These are phyloP conservation scores for Fusarium heterosporum DNA, from an alignment of 2,329 filamentous ascomycete genomes.

Conservation along the genomic window DNA sequence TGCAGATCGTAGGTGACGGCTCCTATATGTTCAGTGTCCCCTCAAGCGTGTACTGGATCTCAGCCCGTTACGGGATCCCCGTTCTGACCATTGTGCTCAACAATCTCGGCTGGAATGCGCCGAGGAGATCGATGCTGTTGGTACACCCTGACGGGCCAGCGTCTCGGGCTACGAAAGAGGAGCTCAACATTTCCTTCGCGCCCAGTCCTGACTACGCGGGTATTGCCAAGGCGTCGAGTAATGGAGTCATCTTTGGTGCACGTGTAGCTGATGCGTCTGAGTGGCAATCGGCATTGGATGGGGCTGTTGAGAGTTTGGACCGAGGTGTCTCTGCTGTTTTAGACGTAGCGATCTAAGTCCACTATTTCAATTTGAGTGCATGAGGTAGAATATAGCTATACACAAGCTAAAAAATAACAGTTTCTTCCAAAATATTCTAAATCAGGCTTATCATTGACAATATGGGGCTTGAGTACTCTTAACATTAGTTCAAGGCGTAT, in stretches of 20 bases:
- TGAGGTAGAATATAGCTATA: not conserved
- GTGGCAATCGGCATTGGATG: not conserved
- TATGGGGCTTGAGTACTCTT: too few species aligned
- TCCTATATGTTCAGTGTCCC: constrained; percentile 29
- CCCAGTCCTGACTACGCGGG: constrained; percentile 17
- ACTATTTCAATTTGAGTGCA: not conserved
- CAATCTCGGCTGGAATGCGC: constrained; percentile 25
- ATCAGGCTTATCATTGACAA: too few species aligned
- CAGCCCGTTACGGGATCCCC: constrained; percentile 2
- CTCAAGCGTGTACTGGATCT: constrained; percentile 32
- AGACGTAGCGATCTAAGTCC: constrained; percentile 10
- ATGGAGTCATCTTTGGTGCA: constrained; percentile 4
- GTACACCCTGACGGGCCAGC: constrained; percentile 17
- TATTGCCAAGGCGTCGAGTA: constrained; percentile 7
- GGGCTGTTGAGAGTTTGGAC: constrained; percentile 7
- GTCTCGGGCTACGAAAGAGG: constrained; percentile 6
- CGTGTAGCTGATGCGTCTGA: not conserved
- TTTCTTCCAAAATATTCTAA: too few species aligned
- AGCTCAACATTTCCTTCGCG: constrained; percentile 21
- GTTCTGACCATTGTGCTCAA: constrained; percentile 23
- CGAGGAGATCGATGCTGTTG: not conserved
- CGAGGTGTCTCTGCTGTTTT: constrained; percentile 9
- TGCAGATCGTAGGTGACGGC: constrained; percentile 21
- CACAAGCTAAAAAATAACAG: too few species aligned
- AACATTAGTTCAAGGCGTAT: too few species aligned